These are phyloP conservation scores for Pezicula carpinea DNA, from an alignment of 2,329 filamentous ascomycete species.

Conservation along the genomic window DNA sequence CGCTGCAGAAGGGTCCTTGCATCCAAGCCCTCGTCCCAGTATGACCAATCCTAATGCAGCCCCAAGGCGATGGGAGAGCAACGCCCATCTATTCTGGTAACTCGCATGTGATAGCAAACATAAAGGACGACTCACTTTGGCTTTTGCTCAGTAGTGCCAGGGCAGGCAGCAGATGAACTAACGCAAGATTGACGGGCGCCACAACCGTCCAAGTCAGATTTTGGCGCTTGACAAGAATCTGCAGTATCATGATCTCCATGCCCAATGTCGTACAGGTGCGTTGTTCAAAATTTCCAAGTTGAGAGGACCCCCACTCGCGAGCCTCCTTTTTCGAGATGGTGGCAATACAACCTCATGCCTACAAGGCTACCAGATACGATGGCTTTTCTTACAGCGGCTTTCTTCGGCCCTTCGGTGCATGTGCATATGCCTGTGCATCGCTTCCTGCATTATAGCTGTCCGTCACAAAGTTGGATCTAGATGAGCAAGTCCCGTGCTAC, in stretches of 20 bases:
- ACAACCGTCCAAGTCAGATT: not conserved
- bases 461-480: too few species aligned
- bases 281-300: not conserved
- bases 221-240: not conserved
- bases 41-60: too few species aligned
- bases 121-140: too few species aligned
- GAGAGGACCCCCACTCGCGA: not conserved
- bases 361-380: not conserved
- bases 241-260: not conserved
- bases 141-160: too few species aligned
- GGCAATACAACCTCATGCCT: not conserved
- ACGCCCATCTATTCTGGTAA: too few species aligned
- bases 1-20: too few species aligned
- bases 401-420: not conserved
- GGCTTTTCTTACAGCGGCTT: not conserved
- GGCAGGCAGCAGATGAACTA: not conserved
- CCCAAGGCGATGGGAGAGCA: too few species aligned
- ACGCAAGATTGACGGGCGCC: conserved; percentile 1
- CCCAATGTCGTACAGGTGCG: conserved; percentile 1
- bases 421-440: not conserved
- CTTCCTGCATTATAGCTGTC: not conserved
- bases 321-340: not conserved
- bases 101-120: too few species aligned
- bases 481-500: too few species aligned
- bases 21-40: too few species aligned